Base-by-base conservation (phyloP, 257 asterid genomes). In the Solanum chaucha region DNA sequence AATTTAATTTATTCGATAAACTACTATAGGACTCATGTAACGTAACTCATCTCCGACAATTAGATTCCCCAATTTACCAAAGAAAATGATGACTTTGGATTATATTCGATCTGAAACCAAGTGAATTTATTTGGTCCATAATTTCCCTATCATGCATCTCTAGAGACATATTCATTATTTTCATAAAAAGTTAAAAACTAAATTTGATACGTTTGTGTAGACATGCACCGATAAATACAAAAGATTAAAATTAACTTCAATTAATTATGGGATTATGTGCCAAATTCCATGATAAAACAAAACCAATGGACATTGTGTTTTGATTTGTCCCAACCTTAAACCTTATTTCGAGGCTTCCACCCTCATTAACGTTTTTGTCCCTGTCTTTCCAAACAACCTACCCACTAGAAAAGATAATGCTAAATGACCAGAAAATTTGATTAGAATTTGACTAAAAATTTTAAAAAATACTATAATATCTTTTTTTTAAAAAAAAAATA, bases 291-390 rank as follows among this genome's bases (percentile, higher is more conserved):
- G 28, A n/a, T 28, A 30, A 80, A 46, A 80, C 67, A 46, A 46
- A 80, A 46, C 26, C 41, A 46, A 80, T 17, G 67, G 67, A 9
- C 85, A 46, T 80, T 80, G 41, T 80, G 85, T 80, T 80, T 80
- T 28, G 85, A 9, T 46, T 72, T 80, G 67, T 46, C 41, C 17
- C 67, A 46, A 80, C 65, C 41, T 46, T 46, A 78, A 80, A 80
- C 26, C 85, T 44, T 46, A 28, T 44, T 80, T 80, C 40, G 67
- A 80, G 85, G 85, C 85, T 17, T 80, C 67, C 40, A 80, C 40
- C 40, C 2, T 46, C 15, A 78, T 44, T 78, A 80, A 80, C 28
- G 17, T 46, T 77, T 24, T 77, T 77, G 83, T 41, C 59, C 59
- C 10, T 24, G 14, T 24, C 59, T n/a, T 36, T 11, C 30, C 55